Evolutionary conservation across 148 eudicot species (phyloP).

Genomic region (Silene latifolia): DNA sequence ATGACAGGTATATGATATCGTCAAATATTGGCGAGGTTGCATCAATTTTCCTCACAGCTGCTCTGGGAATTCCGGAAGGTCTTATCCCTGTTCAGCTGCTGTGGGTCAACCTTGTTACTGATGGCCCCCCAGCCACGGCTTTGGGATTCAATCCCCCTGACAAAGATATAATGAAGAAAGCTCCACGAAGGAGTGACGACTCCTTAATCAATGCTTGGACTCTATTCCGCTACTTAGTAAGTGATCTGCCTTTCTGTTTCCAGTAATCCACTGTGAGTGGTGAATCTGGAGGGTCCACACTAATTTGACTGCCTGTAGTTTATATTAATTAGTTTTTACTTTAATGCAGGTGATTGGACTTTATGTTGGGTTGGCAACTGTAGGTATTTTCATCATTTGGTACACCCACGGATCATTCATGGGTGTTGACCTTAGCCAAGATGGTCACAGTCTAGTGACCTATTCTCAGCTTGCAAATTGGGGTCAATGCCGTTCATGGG

Average conservation of each 20-base stretch:
- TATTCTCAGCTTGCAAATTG: constrained; percentile 69
- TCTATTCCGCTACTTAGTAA: constrained; percentile 80
- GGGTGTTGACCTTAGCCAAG: constrained; percentile 63
- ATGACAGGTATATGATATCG: constrained; percentile 67
- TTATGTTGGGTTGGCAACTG: constrained; percentile 68
- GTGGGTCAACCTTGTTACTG: constrained; percentile 95
- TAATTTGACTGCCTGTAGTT: neutral
- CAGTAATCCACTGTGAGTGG: neutral
- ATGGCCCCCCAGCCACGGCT: constrained; percentile 97
- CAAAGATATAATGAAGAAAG: constrained; percentile 85
- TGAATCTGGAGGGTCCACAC: neutral
- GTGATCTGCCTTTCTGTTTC: constrained; percentile 1
- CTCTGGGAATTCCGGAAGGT: constrained; percentile 91
- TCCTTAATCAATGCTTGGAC: constrained; percentile 83
- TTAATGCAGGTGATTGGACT: constrained; percentile 61
- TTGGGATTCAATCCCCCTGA: constrained; percentile 97
- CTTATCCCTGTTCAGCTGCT: constrained; percentile 93
- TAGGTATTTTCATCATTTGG: constrained; percentile 68
- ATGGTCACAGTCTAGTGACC: constrained; percentile 60
- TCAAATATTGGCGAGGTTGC: constrained; percentile 86
- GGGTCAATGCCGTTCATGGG: constrained; percentile 70
- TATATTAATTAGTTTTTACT: neutral
- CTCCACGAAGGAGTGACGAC: constrained; percentile 79
- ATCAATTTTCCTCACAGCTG: constrained; percentile 78
- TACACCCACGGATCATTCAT: constrained; percentile 62